These are phyloP conservation scores for Peltaster fructicola DNA, from an alignment of 2,329 filamentous ascomycete species.

Conservation along the genomic window DNA sequence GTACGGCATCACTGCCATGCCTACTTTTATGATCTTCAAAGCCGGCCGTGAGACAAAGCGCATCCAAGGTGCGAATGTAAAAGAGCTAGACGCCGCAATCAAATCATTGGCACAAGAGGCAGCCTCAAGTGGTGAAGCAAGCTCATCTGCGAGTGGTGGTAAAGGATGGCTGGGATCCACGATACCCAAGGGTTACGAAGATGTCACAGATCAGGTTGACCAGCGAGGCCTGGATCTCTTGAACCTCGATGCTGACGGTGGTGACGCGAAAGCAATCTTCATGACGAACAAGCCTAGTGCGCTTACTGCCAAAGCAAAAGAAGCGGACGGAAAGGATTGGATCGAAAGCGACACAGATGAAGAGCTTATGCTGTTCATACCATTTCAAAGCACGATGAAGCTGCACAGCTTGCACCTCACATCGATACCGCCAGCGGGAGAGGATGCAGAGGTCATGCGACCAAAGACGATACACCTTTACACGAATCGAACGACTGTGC, in stretches of 20 bases:
- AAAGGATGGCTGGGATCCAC: constrained; percentile 53
- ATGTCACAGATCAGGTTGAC: constrained; percentile 72
- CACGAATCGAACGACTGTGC: constrained; percentile 72
- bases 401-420: constrained; percentile 78
- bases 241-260: constrained; percentile 66
- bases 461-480: constrained; percentile 74
- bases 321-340: constrained; percentile 50
- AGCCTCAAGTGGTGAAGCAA: constrained; percentile 18
- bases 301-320: constrained; percentile 38
- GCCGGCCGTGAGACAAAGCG: constrained; percentile 20
- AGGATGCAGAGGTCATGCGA: constrained; percentile 57
- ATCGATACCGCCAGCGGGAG: constrained; percentile 49
- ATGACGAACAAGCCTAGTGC: constrained; percentile 45
- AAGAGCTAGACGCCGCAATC: constrained; percentile 52
- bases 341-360: constrained; percentile 94
- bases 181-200: constrained; percentile 61
- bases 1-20: constrained; percentile 61
- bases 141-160: constrained; percentile 16
- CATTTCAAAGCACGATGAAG: constrained; percentile 77
- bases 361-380: constrained; percentile 82
- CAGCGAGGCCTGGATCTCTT: constrained; percentile 65
- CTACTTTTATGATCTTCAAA: constrained; percentile 67
- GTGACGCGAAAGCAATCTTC: constrained; percentile 57
- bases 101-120: constrained; percentile 53
- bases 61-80: constrained; percentile 48